Evolutionary conservation across 257 asterid genomes (phyloP).

Genomic region (Solanum rostratum): DNA sequence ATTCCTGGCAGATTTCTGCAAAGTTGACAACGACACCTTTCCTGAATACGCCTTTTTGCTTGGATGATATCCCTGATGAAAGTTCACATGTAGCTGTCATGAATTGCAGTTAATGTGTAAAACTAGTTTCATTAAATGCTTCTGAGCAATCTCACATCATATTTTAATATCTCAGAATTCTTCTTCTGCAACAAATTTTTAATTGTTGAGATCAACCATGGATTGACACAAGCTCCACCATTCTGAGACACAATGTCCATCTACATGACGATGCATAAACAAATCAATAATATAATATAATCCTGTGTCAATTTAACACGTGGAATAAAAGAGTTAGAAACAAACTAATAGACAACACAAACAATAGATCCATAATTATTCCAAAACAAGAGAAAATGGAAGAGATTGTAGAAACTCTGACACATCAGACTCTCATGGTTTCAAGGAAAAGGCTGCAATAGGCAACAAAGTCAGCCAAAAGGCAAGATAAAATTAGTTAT

Average conservation of each 20-base stretch:
- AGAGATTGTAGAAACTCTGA: neutral
- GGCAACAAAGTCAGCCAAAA: neutral
- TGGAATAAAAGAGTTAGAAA: neutral
- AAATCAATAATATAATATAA: constrained; percentile 8
- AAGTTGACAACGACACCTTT: constrained; percentile 55
- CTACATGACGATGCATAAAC: constrained; percentile 23
- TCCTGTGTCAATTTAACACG: neutral
- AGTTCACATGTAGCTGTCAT: neutral
- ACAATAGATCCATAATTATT: neutral
- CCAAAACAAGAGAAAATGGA: neutral
- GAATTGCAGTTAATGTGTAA: neutral
- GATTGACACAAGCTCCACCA: constrained; percentile 42
- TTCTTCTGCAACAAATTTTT: constrained; percentile 21
- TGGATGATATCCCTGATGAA: constrained; percentile 55
- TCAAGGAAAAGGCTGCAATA: neutral
- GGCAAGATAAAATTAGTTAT: neutral
- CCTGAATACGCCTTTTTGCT: constrained; percentile 69
- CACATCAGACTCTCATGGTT: neutral
- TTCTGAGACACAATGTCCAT: constrained; percentile 24
- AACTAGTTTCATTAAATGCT: neutral
- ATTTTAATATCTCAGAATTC: constrained; percentile 23
- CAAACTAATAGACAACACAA: neutral
- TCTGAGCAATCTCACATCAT: constrained; percentile 19
- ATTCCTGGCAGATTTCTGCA: constrained; percentile 68
- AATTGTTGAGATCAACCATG: constrained; percentile 56